phyloP scores from a whole-genome alignment of 1,284 basidiomycete species.

The Takashimella koratensis region DNA sequence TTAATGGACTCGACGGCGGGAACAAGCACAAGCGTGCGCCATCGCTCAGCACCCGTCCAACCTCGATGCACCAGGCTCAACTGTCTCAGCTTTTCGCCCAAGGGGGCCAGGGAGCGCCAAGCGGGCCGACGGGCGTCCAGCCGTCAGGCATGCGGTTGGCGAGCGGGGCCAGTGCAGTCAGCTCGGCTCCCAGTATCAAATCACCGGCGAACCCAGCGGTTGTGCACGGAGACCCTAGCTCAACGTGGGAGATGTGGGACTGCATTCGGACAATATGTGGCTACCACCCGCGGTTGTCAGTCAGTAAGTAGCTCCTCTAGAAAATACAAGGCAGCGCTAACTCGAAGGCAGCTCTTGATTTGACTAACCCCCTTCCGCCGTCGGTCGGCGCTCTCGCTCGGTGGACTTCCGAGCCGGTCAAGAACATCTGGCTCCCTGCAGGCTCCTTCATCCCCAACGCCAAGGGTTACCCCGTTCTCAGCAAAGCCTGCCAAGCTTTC shows the following conservation, averaged over 20 bases:
- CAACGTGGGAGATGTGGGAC: slow-evolving; percentile 99
- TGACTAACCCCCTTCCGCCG: slow-evolving; percentile 78
- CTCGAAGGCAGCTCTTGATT: slow-evolving; percentile 69
- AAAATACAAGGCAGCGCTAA: background rate
- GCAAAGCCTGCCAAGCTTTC: slow-evolving; percentile 85
- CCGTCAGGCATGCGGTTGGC: background rate
- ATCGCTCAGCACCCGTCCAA: slow-evolving; percentile 39
- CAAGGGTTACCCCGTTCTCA: slow-evolving; percentile 94
- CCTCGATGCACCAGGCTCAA: slow-evolving; percentile 35
- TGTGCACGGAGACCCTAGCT: slow-evolving; percentile 61
- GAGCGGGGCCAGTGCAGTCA: slow-evolving; percentile 17
- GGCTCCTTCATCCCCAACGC: slow-evolving; percentile 90
- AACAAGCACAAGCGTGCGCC: slow-evolving; percentile 42
- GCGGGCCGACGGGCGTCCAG: background rate
- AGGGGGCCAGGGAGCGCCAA: background rate
- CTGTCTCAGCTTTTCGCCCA: slow-evolving; percentile 4
- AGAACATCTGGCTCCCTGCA: slow-evolving; percentile 81
- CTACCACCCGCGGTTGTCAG: slow-evolving; percentile 73
- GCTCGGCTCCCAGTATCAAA: slow-evolving; percentile 23
- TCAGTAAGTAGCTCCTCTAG: slow-evolving; percentile 58
- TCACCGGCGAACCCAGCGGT: background rate
- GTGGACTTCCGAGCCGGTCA: slow-evolving; percentile 90
- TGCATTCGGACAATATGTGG: slow-evolving; percentile 82
- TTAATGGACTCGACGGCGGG: background rate
- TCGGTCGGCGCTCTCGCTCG: slow-evolving; percentile 66